Conservation (phyloP, 106 monocot species). For the Hemerocallis citrina region DNA sequence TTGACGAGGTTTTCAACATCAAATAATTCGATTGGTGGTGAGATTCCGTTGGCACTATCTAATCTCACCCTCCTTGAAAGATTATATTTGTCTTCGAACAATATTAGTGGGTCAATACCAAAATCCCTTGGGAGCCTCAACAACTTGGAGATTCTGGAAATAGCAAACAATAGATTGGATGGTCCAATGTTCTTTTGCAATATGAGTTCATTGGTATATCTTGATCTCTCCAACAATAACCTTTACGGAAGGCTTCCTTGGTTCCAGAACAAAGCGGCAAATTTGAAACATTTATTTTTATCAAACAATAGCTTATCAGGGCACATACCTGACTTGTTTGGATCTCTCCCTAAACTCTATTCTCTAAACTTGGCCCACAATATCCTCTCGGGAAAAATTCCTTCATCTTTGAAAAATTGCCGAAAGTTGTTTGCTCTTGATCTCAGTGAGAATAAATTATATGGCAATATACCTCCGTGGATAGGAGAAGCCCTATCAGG, state of each 20-base stretch:
- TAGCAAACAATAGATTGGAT: not conserved
- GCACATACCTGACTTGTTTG: not conserved
- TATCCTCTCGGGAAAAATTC: not conserved
- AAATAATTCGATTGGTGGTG: constrained; percentile 20
- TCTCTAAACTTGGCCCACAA: constrained; percentile 4
- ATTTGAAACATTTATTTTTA: not conserved
- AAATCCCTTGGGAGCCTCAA: not conserved
- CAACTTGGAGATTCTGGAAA: not conserved
- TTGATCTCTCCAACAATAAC: constrained; percentile 6
- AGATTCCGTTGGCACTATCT: not conserved
- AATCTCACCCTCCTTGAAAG: not conserved
- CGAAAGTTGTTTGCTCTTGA: not conserved
- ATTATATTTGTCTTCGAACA: not conserved
- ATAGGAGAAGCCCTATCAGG: not conserved
- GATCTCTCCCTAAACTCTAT: not conserved
- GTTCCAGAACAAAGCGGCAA: not conserved
- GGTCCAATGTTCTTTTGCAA: not conserved
- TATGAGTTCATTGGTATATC: not conserved
- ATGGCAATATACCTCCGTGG: constrained; percentile 4
- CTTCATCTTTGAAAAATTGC: not conserved
- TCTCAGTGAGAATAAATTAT: constrained; percentile 1
- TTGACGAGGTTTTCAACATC: constrained; percentile 7
- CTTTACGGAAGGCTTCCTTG: not conserved
- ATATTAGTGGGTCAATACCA: not conserved
- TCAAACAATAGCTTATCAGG: constrained; percentile 5